Evolutionary conservation across 2,329 filamentous ascomycete genomes (phyloP), one percentile per base, ranked within the genome.

Genomic region (Cordyceps cicadae): DNA sequence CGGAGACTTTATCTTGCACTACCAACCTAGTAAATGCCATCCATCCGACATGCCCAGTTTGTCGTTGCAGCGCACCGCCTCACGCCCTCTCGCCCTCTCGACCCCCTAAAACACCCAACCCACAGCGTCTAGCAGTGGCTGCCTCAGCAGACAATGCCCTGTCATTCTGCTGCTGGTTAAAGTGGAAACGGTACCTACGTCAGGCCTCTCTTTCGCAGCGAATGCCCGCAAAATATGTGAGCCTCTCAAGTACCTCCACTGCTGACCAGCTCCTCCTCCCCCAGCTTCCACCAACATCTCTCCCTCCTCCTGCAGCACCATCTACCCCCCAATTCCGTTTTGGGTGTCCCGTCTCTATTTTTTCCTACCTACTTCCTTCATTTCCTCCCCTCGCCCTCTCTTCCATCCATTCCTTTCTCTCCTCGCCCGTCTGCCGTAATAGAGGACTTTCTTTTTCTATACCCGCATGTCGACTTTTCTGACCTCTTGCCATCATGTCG

Each of bases 401-500:
- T 45, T 24, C 50, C 57, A 59, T 53, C 57, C 57, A 46, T 59
- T 59, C 57, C 57, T 59, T 59, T 59, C 49, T 54, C 19, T 39
- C 57, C 50, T 59, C 41, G 39, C 26, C 50, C 12, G 41, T 54
- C 26, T 53, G 39, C 45, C 11, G 57, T 15, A 53, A 39, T 46
- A 59, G 57, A 53, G 57, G 57, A 46, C 21, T 15, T 54, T 45
- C n/a, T 63, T 15, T 54, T 45, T 54, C 62, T 15, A 65, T 66
- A 68, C 64, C 70, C 72, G 72, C 71, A 75, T 75, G 73, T 72
- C 70, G 70, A 72, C 64, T 67, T 68, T 66, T 63, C 64, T 64
- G 60, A 63, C 67, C 66, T 68, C 70, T 71, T 70, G 69, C 72
- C 75, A 81, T 72, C 76, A 91, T 85, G 82, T 83, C 82, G 77